Percentiles rank a stretch among this genome's conserved stretches.
These are phyloP conservation scores for Papilionanthe hybrid DNA, from an alignment of 116 monocot genomes.

Conservation along the genomic window DNA sequence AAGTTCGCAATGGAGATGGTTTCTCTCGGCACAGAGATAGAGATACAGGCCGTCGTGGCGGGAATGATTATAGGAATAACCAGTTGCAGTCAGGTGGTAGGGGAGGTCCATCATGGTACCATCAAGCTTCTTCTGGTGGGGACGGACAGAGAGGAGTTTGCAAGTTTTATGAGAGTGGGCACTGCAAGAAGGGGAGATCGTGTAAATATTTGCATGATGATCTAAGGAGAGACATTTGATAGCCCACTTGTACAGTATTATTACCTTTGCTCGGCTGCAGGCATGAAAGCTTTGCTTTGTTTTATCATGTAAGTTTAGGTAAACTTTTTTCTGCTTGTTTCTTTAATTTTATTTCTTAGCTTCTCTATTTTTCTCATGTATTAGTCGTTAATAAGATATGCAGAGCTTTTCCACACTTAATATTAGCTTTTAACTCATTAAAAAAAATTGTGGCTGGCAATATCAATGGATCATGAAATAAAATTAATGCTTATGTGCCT, in stretches of 20 bases:
- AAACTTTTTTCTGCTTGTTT: not conserved
- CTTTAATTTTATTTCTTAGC: not conserved
- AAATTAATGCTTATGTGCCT: no score
- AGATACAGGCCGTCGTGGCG: slow-evolving; percentile 11
- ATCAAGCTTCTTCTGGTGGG: slow-evolving; percentile 16
- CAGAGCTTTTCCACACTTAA: not conserved
- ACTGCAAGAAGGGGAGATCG: slow-evolving; percentile 45
- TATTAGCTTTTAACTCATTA: not conserved
- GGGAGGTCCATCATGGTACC: slow-evolving; percentile 12
- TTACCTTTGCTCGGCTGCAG: not conserved
- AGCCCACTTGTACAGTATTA: not conserved
- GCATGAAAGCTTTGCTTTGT: not conserved
- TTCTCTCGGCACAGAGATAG: not conserved
- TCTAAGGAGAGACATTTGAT: slow-evolving; percentile 1
- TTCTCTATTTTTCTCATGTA: not conserved
- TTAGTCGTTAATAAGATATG: not conserved
- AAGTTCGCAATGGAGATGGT: not conserved
- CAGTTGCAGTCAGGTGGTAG: slow-evolving; percentile 18
- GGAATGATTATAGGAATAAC: slow-evolving; percentile 8
- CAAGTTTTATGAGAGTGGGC: slow-evolving; percentile 46
- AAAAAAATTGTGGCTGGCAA: no score
- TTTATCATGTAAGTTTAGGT: not conserved
- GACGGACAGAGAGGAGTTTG: slow-evolving; percentile 33
- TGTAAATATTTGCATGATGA: slow-evolving; percentile 42
- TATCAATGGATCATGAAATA: no score